A percentile compares a stretch with the other conserved stretches of the same genome.
Conservation (phyloP, 2,329 filamentous ascomycete species). For the Monosporascus sp. region DNA sequence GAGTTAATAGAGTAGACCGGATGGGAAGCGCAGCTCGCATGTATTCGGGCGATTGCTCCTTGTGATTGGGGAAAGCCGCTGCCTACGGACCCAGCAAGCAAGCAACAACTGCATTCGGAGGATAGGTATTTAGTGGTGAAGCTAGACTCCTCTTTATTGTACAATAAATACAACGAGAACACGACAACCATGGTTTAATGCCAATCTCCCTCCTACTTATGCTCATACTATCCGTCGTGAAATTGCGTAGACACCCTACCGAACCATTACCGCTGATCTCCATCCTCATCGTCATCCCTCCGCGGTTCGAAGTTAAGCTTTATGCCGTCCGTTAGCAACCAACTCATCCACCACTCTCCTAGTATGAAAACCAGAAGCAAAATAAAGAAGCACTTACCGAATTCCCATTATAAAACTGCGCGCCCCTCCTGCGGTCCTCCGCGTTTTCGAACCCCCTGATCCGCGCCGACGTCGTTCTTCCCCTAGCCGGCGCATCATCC, state of each 20-base stretch:
- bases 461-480: constrained; percentile 21
- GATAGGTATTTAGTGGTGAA: neutral
- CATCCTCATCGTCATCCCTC: constrained; percentile 46
- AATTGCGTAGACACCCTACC: neutral
- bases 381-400: constrained; percentile 51
- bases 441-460: constrained; percentile 48
- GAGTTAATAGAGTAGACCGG: neutral
- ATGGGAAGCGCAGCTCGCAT: neutral
- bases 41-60: neutral
- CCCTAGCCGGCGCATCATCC: constrained; percentile 22
- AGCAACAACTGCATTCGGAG: neutral
- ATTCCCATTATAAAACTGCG: constrained; percentile 88
- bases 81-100: neutral
- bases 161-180: neutral
- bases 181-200: neutral
- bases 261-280: neutral
- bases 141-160: neutral
- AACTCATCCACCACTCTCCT: neutral
- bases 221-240: too few relatives aligned
- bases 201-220: too few relatives aligned
- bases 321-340: constrained; percentile 20
- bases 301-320: constrained; percentile 66
- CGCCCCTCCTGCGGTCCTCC: constrained; percentile 48
- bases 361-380: neutral
- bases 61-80: neutral